Base-by-base conservation (phyloP, 192 early-diverging fungal genomes). In the Lobosporangium transversale region DNA sequence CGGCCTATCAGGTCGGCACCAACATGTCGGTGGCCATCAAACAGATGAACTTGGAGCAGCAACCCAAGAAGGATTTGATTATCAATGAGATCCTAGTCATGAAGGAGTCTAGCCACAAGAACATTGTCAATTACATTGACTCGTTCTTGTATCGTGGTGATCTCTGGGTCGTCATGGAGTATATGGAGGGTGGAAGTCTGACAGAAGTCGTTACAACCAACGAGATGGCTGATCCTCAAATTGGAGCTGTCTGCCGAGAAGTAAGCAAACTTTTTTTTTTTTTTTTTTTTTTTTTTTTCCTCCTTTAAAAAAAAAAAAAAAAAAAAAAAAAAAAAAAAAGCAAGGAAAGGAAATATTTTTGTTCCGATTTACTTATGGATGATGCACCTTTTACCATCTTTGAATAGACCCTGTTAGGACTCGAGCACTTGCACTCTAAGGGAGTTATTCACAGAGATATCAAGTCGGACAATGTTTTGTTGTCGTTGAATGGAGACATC, bases 41-140 rank as follows among this genome's bases (percentile, higher is more conserved):
- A 81, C 94, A 96, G 80, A 98, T 97, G 94, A 93, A 96, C 60
- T 80, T 98, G 45, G 90, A 95, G 78, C 89, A 94, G 78, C 97
- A 98, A 82, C 94, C 95, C 32, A 96, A 96, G 76, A 96, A 96
- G 84, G 97, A 97, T 53, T 78, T 96, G 58, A 97, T 98, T 63
- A 95, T 97, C 81, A 96, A 94, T 63, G 94, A 96, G 83, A 94
- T 96, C 43, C 53, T 92, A 36, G 89, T 96, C 21, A 94, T 96
- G 93, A 92, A 92, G 59, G 90, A 93, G 48, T 87, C 85, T 12
- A 80, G 74, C n/a, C 94, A 95, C 79, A 68, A 79, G 57, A 94
- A 95, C 69, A 93, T 95, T 81, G 93, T 95, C 40, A 93, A 92
- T 65, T 93, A 85, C 49, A 92, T 95, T 55, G 92, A 94, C 64